Base-by-base conservation (phyloP, 1,139 yeast genomes). In the Yamadazyma membranifaciens region DNA sequence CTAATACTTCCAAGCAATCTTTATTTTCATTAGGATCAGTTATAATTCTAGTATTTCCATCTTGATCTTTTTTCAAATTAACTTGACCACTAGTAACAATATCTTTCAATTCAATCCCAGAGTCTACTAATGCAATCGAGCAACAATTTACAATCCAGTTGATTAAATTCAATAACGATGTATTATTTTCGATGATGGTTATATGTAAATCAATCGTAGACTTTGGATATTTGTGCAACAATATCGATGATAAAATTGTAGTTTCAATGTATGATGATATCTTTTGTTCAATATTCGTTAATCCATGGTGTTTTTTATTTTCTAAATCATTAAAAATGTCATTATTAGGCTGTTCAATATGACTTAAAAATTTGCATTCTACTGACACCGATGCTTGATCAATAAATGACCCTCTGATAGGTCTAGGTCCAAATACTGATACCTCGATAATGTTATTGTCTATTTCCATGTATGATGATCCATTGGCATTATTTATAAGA, bases 401-500 rank as follows among this genome's bases (percentile, higher is more conserved):
- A 27, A 80, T 72, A 57, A 86, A 87, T 1, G 87, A 77, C 0
- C 91, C 89, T 46, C 87, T 71, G 37, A 86, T 81, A 6, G 97
- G 96, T 49, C 92, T 74, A 9, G 98, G 97, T 0, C 97, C 98
- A 60, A 83, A 87, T 0, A 91, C 83, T 1, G 89, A 75, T 1
- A 83, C 83, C 45, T 84, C 80, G 6, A 89, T 64, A 31, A 81
- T 72, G 25, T 80, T 77, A 38, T 74, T 75, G 12, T 78, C 84
- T 10, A 76, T 71, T 59, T 91, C 97, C 30, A 87, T 59, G 52
- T 83, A 86, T 10, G 94, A 77, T 9, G 96, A 87, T 2, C 98
- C 98, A 54, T 83, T 84, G 35, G 92, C 84, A 50, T 86, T 87
- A 31, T 78, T 75, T 15, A 85, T 79, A 22, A 65, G 64, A 2